A percentile compares a stretch with the other conserved stretches of the same genome.
phyloP scores from a whole-genome alignment of 164 flowering plant genomes.

The Aristolochia fimbriata region DNA sequence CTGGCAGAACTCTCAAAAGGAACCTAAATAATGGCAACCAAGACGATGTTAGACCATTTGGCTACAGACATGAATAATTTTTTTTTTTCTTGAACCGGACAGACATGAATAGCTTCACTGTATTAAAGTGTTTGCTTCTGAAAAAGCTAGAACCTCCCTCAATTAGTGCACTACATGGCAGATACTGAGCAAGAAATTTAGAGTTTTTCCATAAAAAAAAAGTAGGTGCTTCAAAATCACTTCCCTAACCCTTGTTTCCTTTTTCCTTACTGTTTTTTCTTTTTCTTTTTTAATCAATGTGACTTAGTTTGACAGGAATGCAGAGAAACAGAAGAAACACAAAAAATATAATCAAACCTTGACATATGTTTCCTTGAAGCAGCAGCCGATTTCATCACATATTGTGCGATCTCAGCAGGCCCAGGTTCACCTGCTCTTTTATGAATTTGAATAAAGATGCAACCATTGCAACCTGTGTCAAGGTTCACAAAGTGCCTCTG shows the following conservation, averaged over 20 bases:
- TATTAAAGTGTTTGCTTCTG: too few species aligned
- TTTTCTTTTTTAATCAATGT: too few species aligned
- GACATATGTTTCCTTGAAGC: conserved; percentile 79
- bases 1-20: conserved; percentile 71
- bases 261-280: too few species aligned
- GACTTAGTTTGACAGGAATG: too few species aligned
- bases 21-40: conserved; percentile 35
- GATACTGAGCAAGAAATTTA: too few species aligned
- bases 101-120: neutral
- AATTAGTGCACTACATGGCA: too few species aligned
- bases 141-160: too few species aligned
- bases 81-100: too few species aligned
- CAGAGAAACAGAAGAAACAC: neutral
- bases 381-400: conserved; percentile 74
- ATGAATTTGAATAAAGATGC: conserved; percentile 75
- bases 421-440: conserved; percentile 69
- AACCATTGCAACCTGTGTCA: conserved; percentile 91
- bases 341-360: conserved; percentile 32
- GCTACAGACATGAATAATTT: neutral
- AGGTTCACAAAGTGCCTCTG: conserved; percentile 79
- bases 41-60: neutral
- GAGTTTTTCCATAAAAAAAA: too few species aligned
- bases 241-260: too few species aligned
- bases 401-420: conserved; percentile 62
- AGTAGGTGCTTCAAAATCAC: too few species aligned